Base-by-base conservation (phyloP, 2,329 filamentous ascomycete genomes). In the Aspergillus aculeatinus region DNA sequence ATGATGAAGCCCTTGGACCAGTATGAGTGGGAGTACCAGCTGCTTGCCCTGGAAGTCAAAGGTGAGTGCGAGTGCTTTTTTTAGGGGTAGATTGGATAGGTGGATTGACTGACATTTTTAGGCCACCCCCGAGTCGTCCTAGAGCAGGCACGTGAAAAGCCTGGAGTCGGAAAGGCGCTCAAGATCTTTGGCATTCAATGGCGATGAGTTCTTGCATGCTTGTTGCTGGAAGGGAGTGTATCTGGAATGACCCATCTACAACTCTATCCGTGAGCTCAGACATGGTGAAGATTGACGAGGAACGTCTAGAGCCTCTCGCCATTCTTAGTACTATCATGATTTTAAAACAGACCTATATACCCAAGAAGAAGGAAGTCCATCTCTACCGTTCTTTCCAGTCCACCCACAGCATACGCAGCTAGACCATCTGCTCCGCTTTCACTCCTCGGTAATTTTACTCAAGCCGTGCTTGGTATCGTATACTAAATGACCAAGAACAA, bases 21-120 rank as follows among this genome's bases (percentile, higher is more conserved):
- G 42, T 77, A 81, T 54, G 87, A 91, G 47, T 92, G 87, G 72
- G 84, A 90, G 68, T 97, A 96, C 77, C 86, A 88, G 71, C 87
- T 92, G 71, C 81, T 98, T 48, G 90, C 87, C 55, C 73, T 98
- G 51, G 92, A 96, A 74, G 85, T 96, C 27, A 88, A 85, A 67
- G 92, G 91, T 64, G 70, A 76, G 63, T 56, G 31, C 4, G 16
- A 7, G 10, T 48, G 29, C 12, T 55, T 19, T 23, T 19, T 5
- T 21, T 21, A 7, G 16, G 44, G 10, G 21, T 14, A 12, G 16
- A 6, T 48, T 10, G 19, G 39, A 31, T 35, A 35, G 33, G 12
- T 35, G 64, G 44, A 65, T 51, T 4, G 7, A 29, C 53, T 55
- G 42, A 48, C 16, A 14, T 55, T 10, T n/a, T 4, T 48, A 77